These are phyloP conservation scores for Monosporascus sp. DNA, from an alignment of 2,329 filamentous ascomycete genomes.

Conservation along the genomic window DNA sequence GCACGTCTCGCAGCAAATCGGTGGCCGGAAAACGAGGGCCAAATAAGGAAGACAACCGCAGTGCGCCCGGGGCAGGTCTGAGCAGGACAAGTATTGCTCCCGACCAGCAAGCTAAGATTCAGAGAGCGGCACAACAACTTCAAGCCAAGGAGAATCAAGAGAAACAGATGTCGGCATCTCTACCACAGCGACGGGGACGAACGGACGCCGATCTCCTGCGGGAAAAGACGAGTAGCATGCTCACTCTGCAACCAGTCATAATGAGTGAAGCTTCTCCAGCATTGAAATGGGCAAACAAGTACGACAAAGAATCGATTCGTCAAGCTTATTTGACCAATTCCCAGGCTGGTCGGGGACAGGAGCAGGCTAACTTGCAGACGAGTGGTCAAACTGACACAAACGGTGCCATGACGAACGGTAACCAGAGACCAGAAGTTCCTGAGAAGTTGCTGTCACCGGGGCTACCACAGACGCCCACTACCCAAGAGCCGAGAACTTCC, in stretches of 20 bases:
- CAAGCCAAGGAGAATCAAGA: slow-evolving; percentile 62
- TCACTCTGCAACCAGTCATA: slow-evolving; percentile 82
- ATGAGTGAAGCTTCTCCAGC: slow-evolving; percentile 84
- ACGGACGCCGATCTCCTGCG: slow-evolving; percentile 53
- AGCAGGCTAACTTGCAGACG: slow-evolving; percentile 39
- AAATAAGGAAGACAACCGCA: slow-evolving; percentile 39
- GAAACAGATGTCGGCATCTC: slow-evolving; percentile 33
- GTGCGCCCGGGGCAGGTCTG: slow-evolving; percentile 30
- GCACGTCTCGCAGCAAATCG: slow-evolving; percentile 63
- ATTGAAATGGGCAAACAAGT: slow-evolving; percentile 95
- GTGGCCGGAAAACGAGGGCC: slow-evolving; percentile 56
- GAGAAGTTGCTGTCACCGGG: slow-evolving; percentile 33
- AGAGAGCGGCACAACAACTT: slow-evolving; percentile 81
- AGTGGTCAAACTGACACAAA: slow-evolving; percentile 29
- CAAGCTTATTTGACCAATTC: slow-evolving; percentile 78
- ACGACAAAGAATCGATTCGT: slow-evolving; percentile 83
- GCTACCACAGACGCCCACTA: slow-evolving; percentile 23
- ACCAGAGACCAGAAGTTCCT: slow-evolving; percentile 34
- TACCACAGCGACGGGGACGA: slow-evolving; percentile 45
- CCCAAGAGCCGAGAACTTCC: slow-evolving; percentile 9
- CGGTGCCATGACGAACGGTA: slow-evolving; percentile 26
- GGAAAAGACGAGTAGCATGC: slow-evolving; percentile 80
- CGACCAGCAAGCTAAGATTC: slow-evolving; percentile 89
- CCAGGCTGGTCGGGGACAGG: slow-evolving; percentile 64
- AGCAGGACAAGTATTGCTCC: slow-evolving; percentile 84